Evolutionary conservation across 352 stramenopile genomes (phyloP).

Genomic region (Pythium phragmiticola): DNA sequence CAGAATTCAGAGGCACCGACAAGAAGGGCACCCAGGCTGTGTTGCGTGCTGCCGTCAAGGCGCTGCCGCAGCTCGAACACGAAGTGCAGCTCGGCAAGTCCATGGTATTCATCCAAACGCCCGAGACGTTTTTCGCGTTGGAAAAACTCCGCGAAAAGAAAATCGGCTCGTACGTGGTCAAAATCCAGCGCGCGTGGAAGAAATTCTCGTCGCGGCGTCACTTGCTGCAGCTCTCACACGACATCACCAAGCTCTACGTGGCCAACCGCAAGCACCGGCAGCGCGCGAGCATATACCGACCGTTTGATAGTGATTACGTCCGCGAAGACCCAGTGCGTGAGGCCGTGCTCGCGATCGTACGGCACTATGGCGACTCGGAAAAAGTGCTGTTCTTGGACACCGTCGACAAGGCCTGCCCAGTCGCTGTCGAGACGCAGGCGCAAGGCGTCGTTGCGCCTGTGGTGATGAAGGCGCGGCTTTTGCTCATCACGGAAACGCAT

Average conservation of each 20-base stretch:
- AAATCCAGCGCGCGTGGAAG: constrained; percentile 85
- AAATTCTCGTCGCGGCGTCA: constrained; percentile 79
- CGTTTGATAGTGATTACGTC: constrained; percentile 85
- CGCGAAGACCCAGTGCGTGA: constrained; percentile 59
- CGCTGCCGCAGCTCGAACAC: constrained; percentile 61
- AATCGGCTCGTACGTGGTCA: constrained; percentile 67
- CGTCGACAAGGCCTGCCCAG: constrained; percentile 58
- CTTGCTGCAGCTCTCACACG: constrained; percentile 75
- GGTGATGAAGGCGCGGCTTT: constrained; percentile 37
- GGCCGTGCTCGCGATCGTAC: constrained; percentile 64
- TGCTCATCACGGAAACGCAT: constrained; percentile 71
- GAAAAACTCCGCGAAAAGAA: constrained; percentile 87
- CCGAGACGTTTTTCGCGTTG: constrained; percentile 87
- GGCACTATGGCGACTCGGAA: constrained; percentile 73
- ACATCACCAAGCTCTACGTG: constrained; percentile 86
- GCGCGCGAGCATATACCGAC: constrained; percentile 84
- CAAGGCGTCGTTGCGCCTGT: constrained; percentile 28
- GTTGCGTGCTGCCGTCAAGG: constrained; percentile 70
- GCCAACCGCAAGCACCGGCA: constrained; percentile 81
- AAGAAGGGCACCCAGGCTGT: constrained; percentile 86
- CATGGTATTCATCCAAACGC: constrained; percentile 91
- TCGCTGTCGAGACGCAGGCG: background rate
- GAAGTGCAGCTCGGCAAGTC: constrained; percentile 88
- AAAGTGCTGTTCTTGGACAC: constrained; percentile 84
- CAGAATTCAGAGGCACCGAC: constrained; percentile 74